A percentile compares a stretch with the other conserved stretches of the same genome.
Evolutionary conservation across 139 green algal species (phyloP).

Genomic region (Astrephomene gubernaculifera): DNA sequence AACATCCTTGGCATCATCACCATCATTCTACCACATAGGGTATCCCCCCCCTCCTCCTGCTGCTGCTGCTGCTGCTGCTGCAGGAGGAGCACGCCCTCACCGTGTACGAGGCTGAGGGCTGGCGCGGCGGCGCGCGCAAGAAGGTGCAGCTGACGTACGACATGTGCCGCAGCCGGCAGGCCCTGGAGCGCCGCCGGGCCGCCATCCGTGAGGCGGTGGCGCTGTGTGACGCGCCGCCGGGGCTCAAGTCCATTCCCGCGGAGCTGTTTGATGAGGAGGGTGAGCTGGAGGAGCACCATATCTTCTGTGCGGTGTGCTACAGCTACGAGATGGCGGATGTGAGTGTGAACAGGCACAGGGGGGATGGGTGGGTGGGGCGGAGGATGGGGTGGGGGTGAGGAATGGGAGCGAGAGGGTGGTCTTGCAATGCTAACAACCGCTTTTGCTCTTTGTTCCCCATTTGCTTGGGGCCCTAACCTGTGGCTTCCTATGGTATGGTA

Average conservation of each 20-base stretch:
- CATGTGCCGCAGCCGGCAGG: slow-evolving; percentile 33
- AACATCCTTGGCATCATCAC: no score
- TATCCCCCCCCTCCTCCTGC: no score
- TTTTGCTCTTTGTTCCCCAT: no score
- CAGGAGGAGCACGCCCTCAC: slow-evolving; percentile 59
- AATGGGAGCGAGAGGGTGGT: background rate
- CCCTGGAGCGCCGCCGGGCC: slow-evolving; percentile 61
- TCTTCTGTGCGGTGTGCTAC: slow-evolving; percentile 87
- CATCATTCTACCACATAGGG: no score
- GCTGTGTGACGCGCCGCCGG: slow-evolving; percentile 69
- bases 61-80: no score
- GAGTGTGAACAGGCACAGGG: background rate
- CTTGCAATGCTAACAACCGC: background rate
- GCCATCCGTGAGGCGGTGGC: slow-evolving; percentile 70
- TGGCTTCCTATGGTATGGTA: no score
- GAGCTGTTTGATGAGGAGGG: slow-evolving; percentile 75
- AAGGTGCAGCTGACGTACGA: slow-evolving; percentile 46
- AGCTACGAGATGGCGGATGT: slow-evolving; percentile 65
- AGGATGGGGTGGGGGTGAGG: no score
- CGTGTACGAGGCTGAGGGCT: slow-evolving; percentile 75
- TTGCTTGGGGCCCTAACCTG: no score
- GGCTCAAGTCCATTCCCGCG: slow-evolving; percentile 51
- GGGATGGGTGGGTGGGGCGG: no score
- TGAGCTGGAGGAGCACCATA: slow-evolving; percentile 77
- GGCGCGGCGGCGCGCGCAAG: slow-evolving; percentile 62